Percentiles rank a stretch among this genome's conserved stretches.
Evolutionary conservation across 108 stramenopile species (phyloP).

Genomic region (Discostella stelligeroides): DNA sequence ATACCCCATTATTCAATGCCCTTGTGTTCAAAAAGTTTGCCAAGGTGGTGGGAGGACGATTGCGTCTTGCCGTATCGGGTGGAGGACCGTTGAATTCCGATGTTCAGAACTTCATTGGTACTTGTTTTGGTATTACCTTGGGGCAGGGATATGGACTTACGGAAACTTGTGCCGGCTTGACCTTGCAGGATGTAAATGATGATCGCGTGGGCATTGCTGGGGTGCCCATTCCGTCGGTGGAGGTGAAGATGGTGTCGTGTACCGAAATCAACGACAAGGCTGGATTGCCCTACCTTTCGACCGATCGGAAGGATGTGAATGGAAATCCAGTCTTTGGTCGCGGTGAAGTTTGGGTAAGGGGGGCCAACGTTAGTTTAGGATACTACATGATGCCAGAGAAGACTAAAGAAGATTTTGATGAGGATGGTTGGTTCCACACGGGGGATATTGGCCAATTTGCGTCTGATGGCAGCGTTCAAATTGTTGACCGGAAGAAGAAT

Average conservation of each 20-base stretch:
- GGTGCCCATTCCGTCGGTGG: constrained; percentile 67
- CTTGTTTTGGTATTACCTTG: constrained; percentile 78
- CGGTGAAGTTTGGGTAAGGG: constrained; percentile 77
- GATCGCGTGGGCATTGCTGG: constrained; percentile 76
- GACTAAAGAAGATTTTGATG: constrained; percentile 78
- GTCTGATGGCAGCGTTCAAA: constrained; percentile 77
- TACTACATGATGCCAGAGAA: constrained; percentile 88
- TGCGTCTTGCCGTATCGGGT: constrained; percentile 79
- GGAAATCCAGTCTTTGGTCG: constrained; percentile 77
- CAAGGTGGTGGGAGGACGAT: constrained; percentile 77
- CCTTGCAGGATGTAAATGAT: constrained; percentile 75
- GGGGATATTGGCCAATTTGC: constrained; percentile 92
- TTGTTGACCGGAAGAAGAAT: constrained; percentile 94
- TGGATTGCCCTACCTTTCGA: constrained; percentile 69
- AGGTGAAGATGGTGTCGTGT: constrained; percentile 79
- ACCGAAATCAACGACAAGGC: constrained; percentile 84
- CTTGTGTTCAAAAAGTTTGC: constrained; percentile 90
- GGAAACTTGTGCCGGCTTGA: constrained; percentile 82
- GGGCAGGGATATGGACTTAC: constrained; percentile 91
- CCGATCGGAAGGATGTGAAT: constrained; percentile 69
- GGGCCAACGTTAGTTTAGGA: constrained; percentile 69
- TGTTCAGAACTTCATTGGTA: constrained; percentile 83
- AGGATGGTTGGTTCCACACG: constrained; percentile 85
- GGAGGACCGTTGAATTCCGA: constrained; percentile 86
- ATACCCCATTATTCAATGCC: constrained; percentile 88